Base-by-base conservation (phyloP, 148 eudicot genomes). In the Fallopia convolvulus region DNA sequence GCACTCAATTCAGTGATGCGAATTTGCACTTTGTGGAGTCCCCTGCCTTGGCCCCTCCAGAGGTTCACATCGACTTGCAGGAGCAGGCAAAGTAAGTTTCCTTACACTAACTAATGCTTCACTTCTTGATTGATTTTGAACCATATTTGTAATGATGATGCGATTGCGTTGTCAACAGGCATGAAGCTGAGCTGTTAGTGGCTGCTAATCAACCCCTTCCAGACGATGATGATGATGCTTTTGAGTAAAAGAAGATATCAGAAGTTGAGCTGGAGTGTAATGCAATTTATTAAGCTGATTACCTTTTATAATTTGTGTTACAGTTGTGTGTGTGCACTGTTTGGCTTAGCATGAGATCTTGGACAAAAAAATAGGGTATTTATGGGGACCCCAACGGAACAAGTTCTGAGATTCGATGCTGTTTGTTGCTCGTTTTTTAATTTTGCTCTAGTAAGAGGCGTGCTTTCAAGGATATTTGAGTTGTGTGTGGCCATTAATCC, bases 11-110 rank as follows among this genome's bases (percentile, higher is more conserved):
- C 79, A 86, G 89, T 79, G 87, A 86, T 72, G 26, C 83, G 2
- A 86, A 82, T 70, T 76, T 86, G 82, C 87, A 82, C 78, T 86
- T 86, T 80, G 89, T 86, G 53, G 88, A 81, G 77, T 70, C 84
- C 60, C 81, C 84, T 18, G 88, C 88, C n/a, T 83, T 86, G 76
- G 81, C 78, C 8, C 88, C 88, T 48, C 88, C 88, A 18, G 88
- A 86, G 80, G 88, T 83, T 72, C 81, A 86, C 8, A 86, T 86
- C 61, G 88, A 86, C 46, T 36, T 86, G 72, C 86, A 74, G 56
- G 89, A 84, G 30, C 89, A 86, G 78, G 82, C 80, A 58, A 81
- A 66, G 89, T 86, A 84, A 84, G 81, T 70, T 50, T 58, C 55
- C 1, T 65, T 26, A 1, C 3, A 23, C 9, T 44, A 44, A 44